Evolutionary conservation across 73 alveolate genomes (phyloP).

Genomic region (Effrenium voratum): DNA sequence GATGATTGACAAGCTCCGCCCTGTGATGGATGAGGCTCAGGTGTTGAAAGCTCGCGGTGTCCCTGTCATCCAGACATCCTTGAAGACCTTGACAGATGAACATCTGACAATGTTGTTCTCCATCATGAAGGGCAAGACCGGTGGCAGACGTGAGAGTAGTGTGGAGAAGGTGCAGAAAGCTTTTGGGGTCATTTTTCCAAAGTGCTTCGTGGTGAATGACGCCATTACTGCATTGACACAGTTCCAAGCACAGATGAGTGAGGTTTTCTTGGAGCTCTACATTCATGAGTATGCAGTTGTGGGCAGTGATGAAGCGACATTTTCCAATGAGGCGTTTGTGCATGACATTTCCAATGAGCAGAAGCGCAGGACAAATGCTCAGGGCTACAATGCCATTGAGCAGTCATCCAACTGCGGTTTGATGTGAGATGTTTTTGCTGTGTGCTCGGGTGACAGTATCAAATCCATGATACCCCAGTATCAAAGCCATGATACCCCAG

Average conservation of each 20-base stretch:
- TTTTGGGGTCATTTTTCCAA: neutral
- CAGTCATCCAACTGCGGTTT: neutral
- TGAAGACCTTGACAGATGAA: neutral
- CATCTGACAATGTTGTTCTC: neutral
- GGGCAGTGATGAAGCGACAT: neutral
- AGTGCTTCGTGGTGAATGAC: conserved; percentile 1
- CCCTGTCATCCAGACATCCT: neutral
- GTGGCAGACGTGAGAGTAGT: neutral
- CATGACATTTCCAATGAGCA: neutral
- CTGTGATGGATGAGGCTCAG: neutral
- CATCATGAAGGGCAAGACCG: neutral
- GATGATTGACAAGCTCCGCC: neutral
- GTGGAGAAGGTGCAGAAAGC: neutral
- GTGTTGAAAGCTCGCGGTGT: neutral
- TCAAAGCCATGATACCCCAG: neutral
- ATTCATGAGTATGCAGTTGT: neutral
- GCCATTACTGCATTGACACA: neutral
- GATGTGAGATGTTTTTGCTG: neutral
- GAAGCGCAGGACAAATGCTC: neutral
- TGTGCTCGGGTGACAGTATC: neutral
- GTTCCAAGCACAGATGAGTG: neutral
- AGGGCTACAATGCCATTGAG: neutral
- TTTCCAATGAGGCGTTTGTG: neutral
- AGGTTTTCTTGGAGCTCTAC: neutral
- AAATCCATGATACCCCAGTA: neutral